Evolutionary conservation across 78 protist species (phyloP), one percentile per base, ranked within the genome.

Genomic region (Dictyostelium intermedium): DNA sequence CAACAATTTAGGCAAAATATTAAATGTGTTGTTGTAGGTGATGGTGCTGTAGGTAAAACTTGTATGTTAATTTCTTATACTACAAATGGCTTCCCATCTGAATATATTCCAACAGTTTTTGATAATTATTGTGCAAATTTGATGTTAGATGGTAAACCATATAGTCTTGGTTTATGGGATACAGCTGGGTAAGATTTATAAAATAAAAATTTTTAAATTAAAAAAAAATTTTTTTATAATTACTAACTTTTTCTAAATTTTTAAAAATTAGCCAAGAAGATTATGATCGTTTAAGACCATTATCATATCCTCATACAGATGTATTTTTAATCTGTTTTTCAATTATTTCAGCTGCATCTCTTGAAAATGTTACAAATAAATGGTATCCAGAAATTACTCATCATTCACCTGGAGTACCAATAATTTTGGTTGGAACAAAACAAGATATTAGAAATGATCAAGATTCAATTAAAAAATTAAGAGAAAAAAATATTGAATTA

Each of bases 151-250:
- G 94, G 91, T 47, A 87, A 87, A 45, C 92, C 93, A 80, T 35
- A 35, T 45, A 89, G 82, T 30, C 8, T 94, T 7, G 92, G 92
- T 11, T 76, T 94, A 9, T 89, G 92, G 96, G 97, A 95, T 89
- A 95, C 99, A 23, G 97, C 99, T 23, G 99, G 99, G 1, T 98
- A 98, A 92, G 99, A 99, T 72, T 98, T 97, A 43, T 98, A 98
- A 86, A 99, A 98, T 79, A 85, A 85, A 99, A 45, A 99, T 99
- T n/a, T 97, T 98, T 60, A 60, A 18, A 18, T 23, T 60, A 0
- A 60, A 20, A 60, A 14, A 2, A 53, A 53, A 16, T 53, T 53
- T 23, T 18, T 5, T 60, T 18, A 60, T 60, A 18, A 96, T 8
- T 18, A 60, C 11, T 60, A 60, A 60, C 70, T 63, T 32, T 30